These are phyloP conservation scores for Carpinus fangiana DNA, from an alignment of 306 rosid species.

Conservation along the genomic window DNA sequence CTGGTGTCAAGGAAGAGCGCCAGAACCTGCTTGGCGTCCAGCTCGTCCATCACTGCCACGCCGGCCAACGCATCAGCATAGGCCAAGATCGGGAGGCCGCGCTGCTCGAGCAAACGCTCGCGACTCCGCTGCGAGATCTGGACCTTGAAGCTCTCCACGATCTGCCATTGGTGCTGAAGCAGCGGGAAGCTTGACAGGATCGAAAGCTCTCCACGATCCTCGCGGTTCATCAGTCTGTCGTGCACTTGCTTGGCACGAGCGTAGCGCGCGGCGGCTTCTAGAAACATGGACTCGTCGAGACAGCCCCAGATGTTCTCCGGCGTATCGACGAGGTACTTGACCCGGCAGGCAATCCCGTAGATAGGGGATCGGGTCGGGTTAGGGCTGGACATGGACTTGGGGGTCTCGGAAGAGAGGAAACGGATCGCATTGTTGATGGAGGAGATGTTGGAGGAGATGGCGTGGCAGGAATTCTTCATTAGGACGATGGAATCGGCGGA, in stretches of 20 bases:
- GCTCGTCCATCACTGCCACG: conserved; percentile 73
- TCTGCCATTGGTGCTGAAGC: conserved; percentile 98
- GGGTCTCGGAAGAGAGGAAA: conserved; percentile 50
- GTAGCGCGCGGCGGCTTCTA: conserved; percentile 82
- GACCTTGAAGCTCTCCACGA: conserved; percentile 81
- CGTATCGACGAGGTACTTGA: conserved; percentile 89
- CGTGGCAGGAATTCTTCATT: conserved; percentile 66
- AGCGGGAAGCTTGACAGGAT: conserved; percentile 72
- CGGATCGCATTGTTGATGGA: conserved; percentile 57
- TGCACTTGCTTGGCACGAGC: conserved; percentile 84
- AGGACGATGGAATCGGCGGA: conserved; percentile 91
- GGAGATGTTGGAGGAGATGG: conserved; percentile 72
- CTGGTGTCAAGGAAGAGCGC: conserved; percentile 75
- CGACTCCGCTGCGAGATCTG: conserved; percentile 97
- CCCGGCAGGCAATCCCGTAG: conserved; percentile 81
- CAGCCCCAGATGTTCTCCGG: conserved; percentile 98
- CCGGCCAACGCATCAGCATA: conserved; percentile 92
- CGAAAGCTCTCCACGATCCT: conserved; percentile 32
- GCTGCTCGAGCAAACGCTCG: conserved; percentile 74
- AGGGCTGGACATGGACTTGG: conserved; percentile 20
- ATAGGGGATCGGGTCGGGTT: conserved; percentile 47
- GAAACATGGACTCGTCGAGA: conserved; percentile 91
- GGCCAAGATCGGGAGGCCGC: conserved; percentile 56
- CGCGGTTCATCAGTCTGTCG: conserved; percentile 27
- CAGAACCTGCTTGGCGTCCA: conserved; percentile 63